Evolutionary conservation across 2,329 filamentous ascomycete genomes (phyloP), one percentile per base, ranked within the genome.

Genomic region (Hymenoscyphus albidus): DNA sequence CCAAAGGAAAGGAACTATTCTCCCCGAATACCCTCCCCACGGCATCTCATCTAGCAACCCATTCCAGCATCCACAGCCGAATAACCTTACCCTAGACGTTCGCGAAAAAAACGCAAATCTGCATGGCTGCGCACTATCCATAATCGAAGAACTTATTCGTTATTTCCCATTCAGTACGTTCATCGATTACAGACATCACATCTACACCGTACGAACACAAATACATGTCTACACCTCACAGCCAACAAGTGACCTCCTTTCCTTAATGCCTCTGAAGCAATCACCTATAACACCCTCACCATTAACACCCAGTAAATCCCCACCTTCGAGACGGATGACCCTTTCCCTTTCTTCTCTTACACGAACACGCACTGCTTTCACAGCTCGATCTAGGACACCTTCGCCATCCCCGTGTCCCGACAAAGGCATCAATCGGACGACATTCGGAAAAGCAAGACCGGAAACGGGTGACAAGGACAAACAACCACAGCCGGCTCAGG

Each of bases 11-110:
- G 18, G 6, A n/a, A 51, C n/a, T 51, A 51, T 22, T 5, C 18
- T 2, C 44, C n/a, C 10, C 44, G 18, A 18, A 9, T 22, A 9
- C 44, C 7, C 3, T 22, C 18, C 44, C n/a, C n/a, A 51, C 3
- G 44, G 44, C n/a, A 56, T 66, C 54, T 68, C 63, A n/a, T 64
- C 65, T 51, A 62, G 64, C 32, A 56, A 61, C 13, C 62, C 63
- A 67, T 32, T 67, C 55, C 7, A 58, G 22, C 22, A 22, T 22
- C 22, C 38, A 31, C 44, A 32, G n/a, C 1, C n/a, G 13, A 31
- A 31, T 16, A 31, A 62, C 27, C 31, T 16, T 13, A n/a, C 12
- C 10, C 44, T 51, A 22, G 44, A 31, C 51, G 16, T 16, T 2
- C 16, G 27, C n/a, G 13, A 38, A 3, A 16, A 22, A 5, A 35